These are phyloP conservation scores for Ramalina intermedia DNA, from an alignment of 495 filamentous ascomycete genomes.

Conservation along the genomic window DNA sequence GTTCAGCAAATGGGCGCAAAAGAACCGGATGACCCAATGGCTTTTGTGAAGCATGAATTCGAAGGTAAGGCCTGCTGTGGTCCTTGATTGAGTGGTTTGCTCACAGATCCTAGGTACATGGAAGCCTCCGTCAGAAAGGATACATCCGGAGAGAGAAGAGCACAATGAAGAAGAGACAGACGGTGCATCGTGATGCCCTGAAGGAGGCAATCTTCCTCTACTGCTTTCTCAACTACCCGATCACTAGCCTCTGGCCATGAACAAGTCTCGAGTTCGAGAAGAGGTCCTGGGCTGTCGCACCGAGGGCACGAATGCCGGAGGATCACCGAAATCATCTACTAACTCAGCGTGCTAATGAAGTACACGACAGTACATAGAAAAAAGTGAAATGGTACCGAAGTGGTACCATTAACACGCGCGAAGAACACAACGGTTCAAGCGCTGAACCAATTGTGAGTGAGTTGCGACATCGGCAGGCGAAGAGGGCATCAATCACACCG, in stretches of 20 bases:
- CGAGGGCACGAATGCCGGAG: not conserved
- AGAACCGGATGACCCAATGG: conserved; percentile 86
- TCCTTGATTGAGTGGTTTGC: not conserved
- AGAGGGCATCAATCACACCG: too few relatives aligned
- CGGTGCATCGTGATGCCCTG: too few relatives aligned
- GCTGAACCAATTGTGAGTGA: conserved; percentile 13
- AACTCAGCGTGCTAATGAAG: not conserved
- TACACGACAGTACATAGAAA: not conserved
- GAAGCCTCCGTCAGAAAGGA: conserved; percentile 53
- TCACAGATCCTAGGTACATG: conserved; percentile 45
- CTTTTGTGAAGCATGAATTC: conserved; percentile 94
- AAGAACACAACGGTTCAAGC: conserved; percentile 18
- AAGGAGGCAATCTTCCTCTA: too few relatives aligned
- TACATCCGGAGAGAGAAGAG: conserved; percentile 12
- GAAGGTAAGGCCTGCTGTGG: conserved; percentile 45
- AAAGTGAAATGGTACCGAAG: not conserved
- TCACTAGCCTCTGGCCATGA: not conserved
- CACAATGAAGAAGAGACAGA: not conserved
- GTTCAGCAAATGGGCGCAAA: conserved; percentile 89
- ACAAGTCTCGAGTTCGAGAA: not conserved
- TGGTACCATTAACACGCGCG: not conserved
- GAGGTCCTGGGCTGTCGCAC: not conserved
- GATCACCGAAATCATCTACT: not conserved
- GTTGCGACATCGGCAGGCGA: too few relatives aligned
- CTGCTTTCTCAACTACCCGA: not conserved